Conservation (phyloP, 1,284 basidiomycete genomes). For the Fistulinella cinereoalba region DNA sequence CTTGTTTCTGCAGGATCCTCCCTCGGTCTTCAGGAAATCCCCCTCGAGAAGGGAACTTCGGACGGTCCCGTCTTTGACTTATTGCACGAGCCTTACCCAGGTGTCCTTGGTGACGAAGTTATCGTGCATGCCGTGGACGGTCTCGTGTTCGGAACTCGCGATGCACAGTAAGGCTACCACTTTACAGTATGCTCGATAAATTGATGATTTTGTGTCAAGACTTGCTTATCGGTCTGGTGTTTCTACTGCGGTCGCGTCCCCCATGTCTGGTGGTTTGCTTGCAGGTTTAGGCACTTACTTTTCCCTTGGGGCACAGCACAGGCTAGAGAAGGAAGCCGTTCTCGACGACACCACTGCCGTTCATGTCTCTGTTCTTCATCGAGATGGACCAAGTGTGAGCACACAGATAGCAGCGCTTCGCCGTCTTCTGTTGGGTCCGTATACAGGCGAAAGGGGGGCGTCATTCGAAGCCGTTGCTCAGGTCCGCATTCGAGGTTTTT, state of each 20-base stretch:
- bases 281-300: conserved; percentile 67
- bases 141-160: conserved; percentile 66
- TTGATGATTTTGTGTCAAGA: conserved; percentile 33
- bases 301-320: conserved; percentile 59
- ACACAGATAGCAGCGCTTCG: conserved; percentile 66
- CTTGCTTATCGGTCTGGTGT: conserved; percentile 67
- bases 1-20: conserved; percentile 58
- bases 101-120: conserved; percentile 50
- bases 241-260: conserved; percentile 56
- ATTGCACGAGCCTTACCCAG: conserved; percentile 43
- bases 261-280: conserved; percentile 56
- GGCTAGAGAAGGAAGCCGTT: conserved; percentile 67
- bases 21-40: conserved; percentile 61
- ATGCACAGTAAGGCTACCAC: conserved; percentile 59
- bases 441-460: conserved; percentile 46
- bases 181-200: neutral
- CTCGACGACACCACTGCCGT: conserved; percentile 59
- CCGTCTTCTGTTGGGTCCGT: conserved; percentile 51
- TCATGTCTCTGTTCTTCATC: conserved; percentile 50
- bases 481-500: conserved; percentile 11
- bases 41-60: conserved; percentile 58
- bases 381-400: conserved; percentile 47
- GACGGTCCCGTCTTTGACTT: conserved; percentile 63
- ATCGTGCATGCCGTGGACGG: conserved; percentile 73
- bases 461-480: conserved; percentile 52